Conservation (phyloP, 805 yeast species). For the Monosporozyma unispora region DNA sequence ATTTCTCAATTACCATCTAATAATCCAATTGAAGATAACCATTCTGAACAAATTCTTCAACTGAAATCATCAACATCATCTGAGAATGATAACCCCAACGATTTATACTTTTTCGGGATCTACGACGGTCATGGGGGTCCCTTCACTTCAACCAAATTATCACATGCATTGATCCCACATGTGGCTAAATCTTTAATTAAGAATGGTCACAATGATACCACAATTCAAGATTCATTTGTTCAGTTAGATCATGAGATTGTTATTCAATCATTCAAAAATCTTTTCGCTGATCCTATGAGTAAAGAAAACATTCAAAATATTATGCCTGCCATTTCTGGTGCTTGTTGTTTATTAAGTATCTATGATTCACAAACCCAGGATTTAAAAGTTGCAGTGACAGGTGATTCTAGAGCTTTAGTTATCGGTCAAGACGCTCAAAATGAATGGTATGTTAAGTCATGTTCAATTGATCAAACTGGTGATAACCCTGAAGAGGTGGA, state of each 20-base stretch:
- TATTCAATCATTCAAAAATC: conserved; percentile 56
- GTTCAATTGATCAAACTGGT: conserved; percentile 91
- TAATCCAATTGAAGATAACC: conserved; percentile 90
- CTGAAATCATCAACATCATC: conserved; percentile 47
- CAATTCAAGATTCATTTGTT: conserved; percentile 64
- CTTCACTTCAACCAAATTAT: conserved; percentile 78
- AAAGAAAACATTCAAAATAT: conserved; percentile 51
- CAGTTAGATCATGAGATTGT: conserved; percentile 83
- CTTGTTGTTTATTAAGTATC: conserved; percentile 83
- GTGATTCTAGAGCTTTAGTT: conserved; percentile 88
- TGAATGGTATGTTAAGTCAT: conserved; percentile 80
- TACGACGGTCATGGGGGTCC: conserved; percentile 98
- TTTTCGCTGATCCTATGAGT: conserved; percentile 53
- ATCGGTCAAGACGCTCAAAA: conserved; percentile 46
- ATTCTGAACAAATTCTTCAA: conserved; percentile 64
- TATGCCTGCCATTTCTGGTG: conserved; percentile 91
- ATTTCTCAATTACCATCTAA: conserved; percentile 84
- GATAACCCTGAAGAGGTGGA: conserved; percentile 80
- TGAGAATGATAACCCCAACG: conserved; percentile 32
- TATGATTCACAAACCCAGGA: conserved; percentile 67
- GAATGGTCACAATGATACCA: conserved; percentile 28
- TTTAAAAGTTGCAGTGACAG: conserved; percentile 87
- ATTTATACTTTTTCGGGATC: conserved; percentile 92
- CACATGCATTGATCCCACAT: conserved; percentile 66
- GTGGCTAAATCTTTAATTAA: conserved; percentile 52